A percentile compares a stretch with the other conserved stretches of the same genome.
Evolutionary conservation across 495 filamentous ascomycete species (phyloP).

Genomic region (Penicillium malachiteum): DNA sequence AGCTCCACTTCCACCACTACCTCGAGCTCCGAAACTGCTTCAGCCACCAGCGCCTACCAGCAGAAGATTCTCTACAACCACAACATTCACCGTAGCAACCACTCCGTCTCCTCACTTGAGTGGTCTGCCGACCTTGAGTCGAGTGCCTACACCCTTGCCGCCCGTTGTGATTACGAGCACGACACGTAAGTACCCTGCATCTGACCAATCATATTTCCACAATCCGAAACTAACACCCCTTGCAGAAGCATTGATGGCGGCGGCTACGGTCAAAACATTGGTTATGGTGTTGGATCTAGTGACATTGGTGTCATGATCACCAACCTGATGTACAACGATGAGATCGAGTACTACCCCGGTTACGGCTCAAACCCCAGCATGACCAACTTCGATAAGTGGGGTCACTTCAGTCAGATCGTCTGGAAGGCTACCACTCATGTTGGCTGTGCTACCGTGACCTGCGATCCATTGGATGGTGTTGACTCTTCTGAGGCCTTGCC

Average conservation of each 20-base stretch:
- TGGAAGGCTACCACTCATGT: constrained; percentile 72
- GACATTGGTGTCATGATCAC: constrained; percentile 65
- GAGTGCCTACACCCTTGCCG: constrained; percentile 56
- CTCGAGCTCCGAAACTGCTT: constrained; percentile 23
- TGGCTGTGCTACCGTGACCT: constrained; percentile 68
- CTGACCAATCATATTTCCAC: background rate
- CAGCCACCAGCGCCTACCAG: constrained; percentile 41
- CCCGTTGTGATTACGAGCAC: constrained; percentile 69
- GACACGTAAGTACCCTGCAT: constrained; percentile 61
- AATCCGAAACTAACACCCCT: constrained; percentile 3
- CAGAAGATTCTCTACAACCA: constrained; percentile 63
- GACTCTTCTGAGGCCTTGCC: constrained; percentile 49
- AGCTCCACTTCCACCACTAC: constrained; percentile 24
- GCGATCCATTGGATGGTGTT: constrained; percentile 48
- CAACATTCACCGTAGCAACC: constrained; percentile 83
- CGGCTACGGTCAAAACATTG: constrained; percentile 87
- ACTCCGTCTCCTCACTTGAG: constrained; percentile 62
- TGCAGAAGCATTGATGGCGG: constrained; percentile 51
- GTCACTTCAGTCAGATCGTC: constrained; percentile 88
- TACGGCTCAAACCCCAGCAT: constrained; percentile 54
- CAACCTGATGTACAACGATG: constrained; percentile 82
- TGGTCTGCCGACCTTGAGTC: constrained; percentile 63
- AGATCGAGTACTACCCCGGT: constrained; percentile 48
- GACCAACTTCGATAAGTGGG: constrained; percentile 65
- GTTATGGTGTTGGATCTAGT: constrained; percentile 39